Conservation (phyloP, 306 rosid species). For the Pterocarpus macrocarpus region DNA sequence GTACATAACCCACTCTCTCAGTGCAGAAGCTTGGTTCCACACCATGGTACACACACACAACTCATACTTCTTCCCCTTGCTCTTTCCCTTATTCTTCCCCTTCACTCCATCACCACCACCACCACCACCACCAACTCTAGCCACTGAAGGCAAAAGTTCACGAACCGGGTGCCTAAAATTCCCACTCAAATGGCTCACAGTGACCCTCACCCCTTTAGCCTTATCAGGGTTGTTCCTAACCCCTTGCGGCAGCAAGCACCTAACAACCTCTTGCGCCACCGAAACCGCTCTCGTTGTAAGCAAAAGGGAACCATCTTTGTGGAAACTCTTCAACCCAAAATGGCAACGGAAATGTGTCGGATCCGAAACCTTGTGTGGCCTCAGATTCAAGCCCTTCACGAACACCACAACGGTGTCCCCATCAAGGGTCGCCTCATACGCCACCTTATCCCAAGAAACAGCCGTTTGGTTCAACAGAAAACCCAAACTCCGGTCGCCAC, state of each 20-base stretch:
- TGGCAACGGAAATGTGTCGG: slow-evolving; percentile 75
- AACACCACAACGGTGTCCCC: slow-evolving; percentile 78
- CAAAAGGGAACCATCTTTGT: slow-evolving; percentile 45
- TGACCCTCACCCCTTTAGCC: slow-evolving; percentile 70
- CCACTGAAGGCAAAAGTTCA: slow-evolving; percentile 70
- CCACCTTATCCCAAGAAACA: slow-evolving; percentile 73
- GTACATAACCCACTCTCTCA: slow-evolving; percentile 90
- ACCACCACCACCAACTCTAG: slow-evolving; percentile 49
- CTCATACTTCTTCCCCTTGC: slow-evolving; percentile 59
- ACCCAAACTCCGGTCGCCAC: slow-evolving; percentile 45
- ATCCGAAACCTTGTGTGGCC: slow-evolving; percentile 83
- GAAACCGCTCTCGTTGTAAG: slow-evolving; percentile 67
- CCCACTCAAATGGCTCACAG: slow-evolving; percentile 55
- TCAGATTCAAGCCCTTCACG: slow-evolving; percentile 86
- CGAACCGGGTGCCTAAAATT: slow-evolving; percentile 49
- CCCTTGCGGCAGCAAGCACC: slow-evolving; percentile 78
- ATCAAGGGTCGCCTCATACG: slow-evolving; percentile 82
- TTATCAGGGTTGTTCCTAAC: slow-evolving; percentile 53
- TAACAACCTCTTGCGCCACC: slow-evolving; percentile 87
- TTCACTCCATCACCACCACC: slow-evolving; percentile 12
- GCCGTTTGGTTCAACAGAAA: slow-evolving; percentile 48
- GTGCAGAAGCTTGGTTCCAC: slow-evolving; percentile 89
- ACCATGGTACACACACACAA: slow-evolving; percentile 93
- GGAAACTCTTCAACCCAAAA: slow-evolving; percentile 58
- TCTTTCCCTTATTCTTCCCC: slow-evolving; percentile 42